These are phyloP conservation scores for Gastrodia elata DNA, from an alignment of 106 monocot species.

Conservation along the genomic window DNA sequence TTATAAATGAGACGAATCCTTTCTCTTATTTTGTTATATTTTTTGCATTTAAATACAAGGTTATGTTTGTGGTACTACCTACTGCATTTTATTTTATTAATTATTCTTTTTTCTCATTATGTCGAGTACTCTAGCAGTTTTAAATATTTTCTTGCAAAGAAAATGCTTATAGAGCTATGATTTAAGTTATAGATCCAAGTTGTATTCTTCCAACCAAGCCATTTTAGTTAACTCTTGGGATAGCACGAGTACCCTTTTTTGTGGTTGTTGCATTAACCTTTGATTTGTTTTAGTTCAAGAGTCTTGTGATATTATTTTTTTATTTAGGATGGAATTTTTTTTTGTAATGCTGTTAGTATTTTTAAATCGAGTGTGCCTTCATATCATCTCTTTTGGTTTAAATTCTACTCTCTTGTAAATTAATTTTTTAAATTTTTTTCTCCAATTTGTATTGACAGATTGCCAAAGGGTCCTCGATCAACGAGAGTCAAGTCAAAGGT, in stretches of 20 bases:
- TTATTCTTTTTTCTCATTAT: not conserved
- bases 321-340: not conserved
- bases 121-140: not conserved
- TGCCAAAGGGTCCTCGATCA: slow-evolving; percentile 3
- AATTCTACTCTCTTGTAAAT: not conserved
- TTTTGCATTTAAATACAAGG: too few relatives aligned
- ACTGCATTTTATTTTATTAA: not conserved
- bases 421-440: not conserved
- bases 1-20: too few relatives aligned
- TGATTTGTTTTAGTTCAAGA: not conserved
- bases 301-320: not conserved
- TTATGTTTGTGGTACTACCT: too few relatives aligned
- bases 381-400: not conserved
- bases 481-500: not conserved
- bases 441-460: not conserved
- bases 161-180: not conserved
- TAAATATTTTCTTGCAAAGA: not conserved
- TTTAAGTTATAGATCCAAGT: not conserved
- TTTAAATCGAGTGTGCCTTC: not conserved
- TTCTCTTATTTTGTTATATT: too few relatives aligned
- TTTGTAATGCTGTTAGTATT: too few relatives aligned
- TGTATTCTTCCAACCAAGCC: not conserved
- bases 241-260: not conserved
- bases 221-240: not conserved
- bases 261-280: not conserved